Evolutionary conservation across 306 rosid genomes (phyloP).

Genomic region (Calophaca sinica): DNA sequence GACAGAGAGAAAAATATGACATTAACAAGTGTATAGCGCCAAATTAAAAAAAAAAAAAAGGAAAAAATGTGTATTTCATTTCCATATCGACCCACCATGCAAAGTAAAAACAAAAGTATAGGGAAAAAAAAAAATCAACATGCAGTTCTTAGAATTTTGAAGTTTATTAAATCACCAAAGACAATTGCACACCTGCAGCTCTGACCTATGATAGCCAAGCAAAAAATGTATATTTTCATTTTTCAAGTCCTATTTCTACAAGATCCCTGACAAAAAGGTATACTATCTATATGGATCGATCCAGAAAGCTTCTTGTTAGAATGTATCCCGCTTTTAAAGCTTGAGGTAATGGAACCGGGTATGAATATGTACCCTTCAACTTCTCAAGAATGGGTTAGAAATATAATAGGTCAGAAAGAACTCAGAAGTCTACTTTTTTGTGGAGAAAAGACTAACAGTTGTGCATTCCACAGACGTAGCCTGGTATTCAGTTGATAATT

Average conservation of each 20-base stretch:
- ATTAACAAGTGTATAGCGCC: not conserved
- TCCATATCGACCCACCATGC: not conserved
- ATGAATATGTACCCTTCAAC: conserved; percentile 37
- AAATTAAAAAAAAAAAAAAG: not conserved
- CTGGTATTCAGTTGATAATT: conserved; percentile 30
- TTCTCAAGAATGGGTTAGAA: conserved; percentile 55
- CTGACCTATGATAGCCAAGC: conserved; percentile 28
- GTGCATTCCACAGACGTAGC: conserved; percentile 30
- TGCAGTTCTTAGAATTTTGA: conserved; percentile 8
- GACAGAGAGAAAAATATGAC: not conserved
- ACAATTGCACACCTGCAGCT: conserved; percentile 14
- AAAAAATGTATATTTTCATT: conserved; percentile 7
- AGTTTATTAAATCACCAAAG: not conserved
- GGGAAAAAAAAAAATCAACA: not conserved
- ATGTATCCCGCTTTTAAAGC: conserved; percentile 36
- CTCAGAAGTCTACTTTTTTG: conserved; percentile 45
- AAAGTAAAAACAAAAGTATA: not conserved
- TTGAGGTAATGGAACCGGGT: conserved; percentile 38
- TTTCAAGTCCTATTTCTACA: conserved; percentile 35
- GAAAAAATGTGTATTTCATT: not conserved
- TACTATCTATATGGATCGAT: conserved; percentile 39
- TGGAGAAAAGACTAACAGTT: conserved; percentile 42
- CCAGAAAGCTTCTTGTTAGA: conserved; percentile 44
- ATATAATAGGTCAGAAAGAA: conserved; percentile 39
- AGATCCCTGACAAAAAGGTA: conserved; percentile 11